phyloP scores from a whole-genome alignment of 768 basidiomycete genomes.

The Mycena kentingensis region DNA sequence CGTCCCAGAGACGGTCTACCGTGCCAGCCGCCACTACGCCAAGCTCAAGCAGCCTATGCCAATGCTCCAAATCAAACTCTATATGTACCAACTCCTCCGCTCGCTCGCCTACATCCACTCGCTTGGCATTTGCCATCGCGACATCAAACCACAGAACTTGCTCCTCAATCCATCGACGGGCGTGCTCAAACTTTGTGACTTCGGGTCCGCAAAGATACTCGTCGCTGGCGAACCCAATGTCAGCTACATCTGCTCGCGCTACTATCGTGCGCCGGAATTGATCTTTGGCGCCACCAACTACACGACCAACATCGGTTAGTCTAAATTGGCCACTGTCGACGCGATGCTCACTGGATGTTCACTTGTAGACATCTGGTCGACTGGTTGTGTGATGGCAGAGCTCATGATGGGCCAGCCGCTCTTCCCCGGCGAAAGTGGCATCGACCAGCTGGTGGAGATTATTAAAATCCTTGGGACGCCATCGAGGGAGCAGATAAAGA shows the following conservation, averaged over 20 bases:
- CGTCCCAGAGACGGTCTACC: constrained; percentile 99
- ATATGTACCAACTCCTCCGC: constrained; percentile 99
- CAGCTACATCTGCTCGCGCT: constrained; percentile 99
- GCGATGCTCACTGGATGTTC: constrained; percentile 7
- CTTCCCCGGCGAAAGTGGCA: constrained; percentile 98
- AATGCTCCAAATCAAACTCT: constrained; percentile 98
- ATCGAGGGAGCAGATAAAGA: constrained; percentile 99
- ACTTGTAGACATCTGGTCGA: constrained; percentile 94
- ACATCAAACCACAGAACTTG: constrained; percentile 99
- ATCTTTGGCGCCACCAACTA: constrained; percentile 99
- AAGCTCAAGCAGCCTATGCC: constrained; percentile 99
- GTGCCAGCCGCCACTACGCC: constrained; percentile 97
- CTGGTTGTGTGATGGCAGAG: constrained; percentile 99
- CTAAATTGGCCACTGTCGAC: constrained; percentile 3
- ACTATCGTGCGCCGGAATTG: constrained; percentile 98
- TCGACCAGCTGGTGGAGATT: constrained; percentile 99
- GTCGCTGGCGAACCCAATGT: constrained; percentile 98
- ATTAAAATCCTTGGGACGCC: constrained; percentile 99
- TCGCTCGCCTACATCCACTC: constrained; percentile 99
- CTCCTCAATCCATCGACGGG: constrained; percentile 96
- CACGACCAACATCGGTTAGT: constrained; percentile 96
- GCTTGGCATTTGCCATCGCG: constrained; percentile 98
- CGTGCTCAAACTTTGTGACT: constrained; percentile 96
- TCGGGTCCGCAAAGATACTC: constrained; percentile 98
- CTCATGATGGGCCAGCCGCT: constrained; percentile 98